A percentile compares a stretch with the other conserved stretches of the same genome.
Conservation (phyloP, 805 yeast species). For the Teunomyces pallodes region DNA sequence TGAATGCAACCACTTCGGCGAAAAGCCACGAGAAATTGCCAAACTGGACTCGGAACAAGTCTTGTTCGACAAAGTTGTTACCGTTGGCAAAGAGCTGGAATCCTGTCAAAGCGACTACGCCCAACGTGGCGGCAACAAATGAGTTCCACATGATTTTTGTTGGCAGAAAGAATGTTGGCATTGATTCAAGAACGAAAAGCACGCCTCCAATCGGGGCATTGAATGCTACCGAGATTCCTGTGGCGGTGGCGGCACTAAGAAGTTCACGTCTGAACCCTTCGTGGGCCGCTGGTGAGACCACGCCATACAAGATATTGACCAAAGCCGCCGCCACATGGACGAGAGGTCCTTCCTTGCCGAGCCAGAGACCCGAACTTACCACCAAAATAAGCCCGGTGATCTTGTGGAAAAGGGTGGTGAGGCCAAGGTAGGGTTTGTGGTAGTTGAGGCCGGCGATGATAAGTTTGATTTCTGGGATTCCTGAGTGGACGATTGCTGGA, state of each 20-base stretch:
- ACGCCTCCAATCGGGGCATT: slow-evolving; percentile 90
- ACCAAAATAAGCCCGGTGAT: slow-evolving; percentile 58
- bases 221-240: slow-evolving; percentile 83
- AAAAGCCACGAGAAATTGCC: slow-evolving; percentile 71
- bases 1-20: slow-evolving; percentile 69
- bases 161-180: slow-evolving; percentile 61
- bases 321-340: slow-evolving; percentile 75
- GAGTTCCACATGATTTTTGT: slow-evolving; percentile 77
- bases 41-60: slow-evolving; percentile 58
- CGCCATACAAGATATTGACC: slow-evolving; percentile 30
- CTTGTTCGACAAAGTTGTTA: slow-evolving; percentile 42
- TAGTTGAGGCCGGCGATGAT: slow-evolving; percentile 65
- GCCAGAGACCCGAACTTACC: slow-evolving; percentile 75
- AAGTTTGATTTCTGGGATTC: slow-evolving; percentile 72
- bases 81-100: slow-evolving; percentile 41
- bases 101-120: slow-evolving; percentile 56
- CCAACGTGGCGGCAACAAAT: slow-evolving; percentile 74
- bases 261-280: slow-evolving; percentile 68
- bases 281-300: slow-evolving; percentile 32
- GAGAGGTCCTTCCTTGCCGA: slow-evolving; percentile 85
- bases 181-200: slow-evolving; percentile 67
- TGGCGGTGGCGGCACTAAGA: slow-evolving; percentile 71
- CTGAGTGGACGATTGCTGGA: slow-evolving; percentile 44
- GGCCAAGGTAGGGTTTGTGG: slow-evolving; percentile 47
- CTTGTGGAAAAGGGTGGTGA: slow-evolving; percentile 53